A percentile compares a stretch with the other conserved stretches of the same genome.
phyloP scores from a whole-genome alignment of 257 asterid species.

The Vinca minor region DNA sequence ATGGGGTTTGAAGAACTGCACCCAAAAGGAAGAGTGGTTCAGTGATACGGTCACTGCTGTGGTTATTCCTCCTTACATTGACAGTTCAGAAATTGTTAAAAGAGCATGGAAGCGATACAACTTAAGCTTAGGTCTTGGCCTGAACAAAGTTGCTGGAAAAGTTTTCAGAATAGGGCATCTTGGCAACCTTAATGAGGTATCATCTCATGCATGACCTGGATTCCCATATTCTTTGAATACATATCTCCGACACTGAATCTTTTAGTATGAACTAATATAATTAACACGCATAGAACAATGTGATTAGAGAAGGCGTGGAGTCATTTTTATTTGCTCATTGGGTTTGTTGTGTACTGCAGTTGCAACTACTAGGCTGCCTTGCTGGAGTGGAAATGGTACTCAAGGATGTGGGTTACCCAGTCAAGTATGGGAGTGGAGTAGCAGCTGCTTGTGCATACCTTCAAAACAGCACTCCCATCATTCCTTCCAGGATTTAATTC shows the following conservation, averaged over 20 bases:
- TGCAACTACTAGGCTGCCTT: slow-evolving; percentile 93
- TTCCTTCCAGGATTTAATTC: slow-evolving; percentile 83
- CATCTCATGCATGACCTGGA: background rate
- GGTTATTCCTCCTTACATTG: slow-evolving; percentile 69
- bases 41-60: slow-evolving; percentile 98
- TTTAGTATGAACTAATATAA: too few relatives aligned
- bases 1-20: slow-evolving; percentile 99
- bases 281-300: too few relatives aligned
- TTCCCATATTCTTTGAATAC: background rate
- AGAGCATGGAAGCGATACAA: slow-evolving; percentile 94
- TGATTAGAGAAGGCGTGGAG: too few relatives aligned
- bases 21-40: slow-evolving; percentile 92
- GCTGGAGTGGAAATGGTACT: slow-evolving; percentile 99
- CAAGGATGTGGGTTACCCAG: slow-evolving; percentile 85
- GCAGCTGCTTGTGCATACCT: slow-evolving; percentile 84
- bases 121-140: slow-evolving; percentile 92
- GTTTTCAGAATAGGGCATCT: slow-evolving; percentile 99
- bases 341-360: slow-evolving; percentile 25
- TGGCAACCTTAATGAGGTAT: slow-evolving; percentile 84
- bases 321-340: background rate
- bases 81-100: slow-evolving; percentile 65
- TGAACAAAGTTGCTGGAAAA: slow-evolving; percentile 94
- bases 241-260: too few relatives aligned
- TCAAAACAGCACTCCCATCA: slow-evolving; percentile 80
- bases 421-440: slow-evolving; percentile 86